Percentiles rank a stretch among this genome's conserved stretches.
Evolutionary conservation across 805 yeast species (phyloP).

Genomic region (Myxozyma lipomycoides): DNA sequence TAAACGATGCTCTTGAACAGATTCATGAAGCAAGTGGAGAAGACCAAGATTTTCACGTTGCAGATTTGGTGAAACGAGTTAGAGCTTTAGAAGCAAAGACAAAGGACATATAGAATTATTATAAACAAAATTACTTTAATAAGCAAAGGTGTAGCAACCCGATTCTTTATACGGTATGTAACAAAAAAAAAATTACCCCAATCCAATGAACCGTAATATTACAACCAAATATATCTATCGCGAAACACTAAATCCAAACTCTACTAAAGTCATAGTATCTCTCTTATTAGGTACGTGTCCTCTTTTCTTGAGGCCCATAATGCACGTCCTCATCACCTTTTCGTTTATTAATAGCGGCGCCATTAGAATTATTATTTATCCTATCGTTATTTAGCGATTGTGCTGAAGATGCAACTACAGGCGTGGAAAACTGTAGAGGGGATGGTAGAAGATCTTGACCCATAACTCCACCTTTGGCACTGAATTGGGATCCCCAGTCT

Average conservation of each 20-base stretch:
- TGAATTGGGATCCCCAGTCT: slow-evolving; percentile 24
- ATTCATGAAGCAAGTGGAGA: slow-evolving; percentile 28
- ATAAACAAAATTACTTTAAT: neutral
- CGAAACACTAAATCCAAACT: neutral
- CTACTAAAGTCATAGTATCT: neutral
- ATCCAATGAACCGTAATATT: neutral
- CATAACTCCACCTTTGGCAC: slow-evolving; percentile 12
- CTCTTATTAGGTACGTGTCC: neutral
- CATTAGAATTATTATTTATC: neutral
- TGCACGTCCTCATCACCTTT: slow-evolving; percentile 1
- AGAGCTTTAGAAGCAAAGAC: slow-evolving; percentile 4
- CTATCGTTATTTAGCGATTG: slow-evolving; percentile 14
- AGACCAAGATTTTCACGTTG: slow-evolving; percentile 14
- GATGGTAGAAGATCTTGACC: slow-evolving; percentile 32
- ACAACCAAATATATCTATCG: neutral
- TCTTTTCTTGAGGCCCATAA: neutral
- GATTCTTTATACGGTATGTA: neutral
- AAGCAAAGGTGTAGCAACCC: neutral
- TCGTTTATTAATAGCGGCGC: neutral
- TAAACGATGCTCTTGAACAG: slow-evolving; percentile 49
- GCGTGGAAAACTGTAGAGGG: slow-evolving; percentile 34
- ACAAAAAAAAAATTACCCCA: neutral
- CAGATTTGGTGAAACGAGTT: slow-evolving; percentile 14
- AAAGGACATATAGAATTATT: neutral
- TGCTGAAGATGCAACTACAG: slow-evolving; percentile 29